Base-by-base conservation (phyloP, 2,329 filamentous ascomycete species). In the Pestalotiopsis sp. region DNA sequence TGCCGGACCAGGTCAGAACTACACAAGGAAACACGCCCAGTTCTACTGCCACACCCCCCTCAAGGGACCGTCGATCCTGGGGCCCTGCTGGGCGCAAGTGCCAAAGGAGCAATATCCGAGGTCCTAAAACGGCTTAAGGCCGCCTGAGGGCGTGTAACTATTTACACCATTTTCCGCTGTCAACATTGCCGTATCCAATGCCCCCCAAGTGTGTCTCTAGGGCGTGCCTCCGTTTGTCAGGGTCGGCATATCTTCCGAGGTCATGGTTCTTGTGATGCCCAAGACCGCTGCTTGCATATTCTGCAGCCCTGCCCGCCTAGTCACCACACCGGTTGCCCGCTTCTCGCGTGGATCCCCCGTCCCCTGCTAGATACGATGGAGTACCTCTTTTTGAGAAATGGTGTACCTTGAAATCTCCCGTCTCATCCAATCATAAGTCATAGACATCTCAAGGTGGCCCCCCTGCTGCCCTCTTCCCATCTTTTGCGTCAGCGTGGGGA, bases 401-500 rank as follows among this genome's bases (percentile, higher is more conserved):
- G 64, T 66, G 68, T 71, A 70, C 74, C 75, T 74, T 78, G 75
- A 76, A 36, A 76, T 75, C 45, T 71, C 76, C 76, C 73, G 66
- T 67, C 69, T 76, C 75, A 73, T 81, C 86, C 86, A 88, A 88
- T 88, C 85, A 88, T 84, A 81, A 82, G 74, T 83, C 84, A 79
- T 86, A 80, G 38, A 81, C 73, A 76, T 82, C 81, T 79, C 85
- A 79, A 82, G 83, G 83, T 78, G 80, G 73, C 76, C 78, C 69
- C 68, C 70, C 36, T 56, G 36, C 68, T 14, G 65, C 64, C 61
- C 56, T 61, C 25, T 45, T 71, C 57, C 69, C 57, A 62, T 62
- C 72, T 71, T 72, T 73, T 74, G 72, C 73, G 74, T 74, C 73
- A 75, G 71, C 72, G 70, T 73, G 66, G 73, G 72, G 71, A 74